Evolutionary conservation across 208 protist genomes (phyloP).

Genomic region (Leptomonas seymouri): DNA sequence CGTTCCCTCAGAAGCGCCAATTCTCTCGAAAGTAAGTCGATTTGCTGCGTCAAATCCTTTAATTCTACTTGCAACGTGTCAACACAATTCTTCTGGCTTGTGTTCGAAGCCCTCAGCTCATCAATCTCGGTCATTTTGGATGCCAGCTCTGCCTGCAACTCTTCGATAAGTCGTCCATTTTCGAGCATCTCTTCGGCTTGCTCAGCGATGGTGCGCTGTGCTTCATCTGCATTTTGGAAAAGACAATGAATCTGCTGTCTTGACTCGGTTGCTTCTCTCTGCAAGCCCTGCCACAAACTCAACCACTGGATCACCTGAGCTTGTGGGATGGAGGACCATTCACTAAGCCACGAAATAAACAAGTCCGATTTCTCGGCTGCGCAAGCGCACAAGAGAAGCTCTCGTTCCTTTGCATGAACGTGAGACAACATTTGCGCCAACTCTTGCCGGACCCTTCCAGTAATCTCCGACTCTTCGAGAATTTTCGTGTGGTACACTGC

Average conservation of each 20-base stretch:
- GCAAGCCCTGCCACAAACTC: background rate
- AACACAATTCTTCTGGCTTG: background rate
- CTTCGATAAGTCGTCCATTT: background rate
- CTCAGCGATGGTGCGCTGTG: background rate
- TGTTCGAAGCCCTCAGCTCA: background rate
- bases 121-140: background rate
- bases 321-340: background rate
- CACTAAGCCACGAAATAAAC: background rate
- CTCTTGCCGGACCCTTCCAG: conserved; percentile 35
- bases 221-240: background rate
- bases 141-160: background rate
- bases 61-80: background rate
- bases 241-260: background rate
- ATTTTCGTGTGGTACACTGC: conserved; percentile 54
- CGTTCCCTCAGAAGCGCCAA: conserved; percentile 6
- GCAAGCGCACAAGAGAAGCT: conserved; percentile 2
- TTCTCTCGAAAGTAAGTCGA: background rate
- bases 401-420: conserved; percentile 12
- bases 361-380: conserved; percentile 19
- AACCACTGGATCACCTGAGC: background rate
- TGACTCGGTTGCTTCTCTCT: background rate
- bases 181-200: background rate
- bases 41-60: background rate
- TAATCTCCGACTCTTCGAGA: conserved; percentile 52
- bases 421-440: conserved; percentile 4